Conservation (phyloP, 2,329 filamentous ascomycete species). For the Akanthomyces dipterigenus region DNA sequence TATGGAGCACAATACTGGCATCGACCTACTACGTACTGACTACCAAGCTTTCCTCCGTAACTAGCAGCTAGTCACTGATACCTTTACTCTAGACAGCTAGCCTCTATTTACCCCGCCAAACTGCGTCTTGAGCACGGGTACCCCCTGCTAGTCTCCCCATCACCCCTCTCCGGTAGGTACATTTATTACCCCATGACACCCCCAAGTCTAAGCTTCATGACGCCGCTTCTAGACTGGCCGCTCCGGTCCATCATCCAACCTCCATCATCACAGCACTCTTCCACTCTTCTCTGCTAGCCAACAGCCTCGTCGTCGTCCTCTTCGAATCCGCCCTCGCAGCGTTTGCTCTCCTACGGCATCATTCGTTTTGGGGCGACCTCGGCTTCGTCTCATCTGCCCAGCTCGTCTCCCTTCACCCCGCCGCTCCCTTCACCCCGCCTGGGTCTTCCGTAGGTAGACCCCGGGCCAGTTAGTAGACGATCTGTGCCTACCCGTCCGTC, state of each 20-base stretch:
- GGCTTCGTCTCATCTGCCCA: neutral
- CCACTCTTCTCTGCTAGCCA: neutral
- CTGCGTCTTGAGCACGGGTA: neutral
- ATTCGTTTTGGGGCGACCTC: neutral
- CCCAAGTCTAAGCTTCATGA: neutral
- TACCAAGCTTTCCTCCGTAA: too few species aligned
- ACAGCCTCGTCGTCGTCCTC: constrained; percentile 10
- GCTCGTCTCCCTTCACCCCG: neutral
- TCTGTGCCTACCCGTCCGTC: constrained; percentile 5
- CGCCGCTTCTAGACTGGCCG: constrained; percentile 4
- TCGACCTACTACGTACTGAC: too few species aligned
- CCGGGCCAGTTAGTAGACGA: neutral
- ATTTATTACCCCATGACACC: neutral
- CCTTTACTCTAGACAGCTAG: neutral
- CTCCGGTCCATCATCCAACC: neutral
- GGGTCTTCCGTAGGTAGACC: constrained; percentile 10
- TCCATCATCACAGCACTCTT: neutral
- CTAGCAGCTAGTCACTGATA: neutral
- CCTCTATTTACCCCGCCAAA: neutral
- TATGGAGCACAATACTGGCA: too few species aligned
- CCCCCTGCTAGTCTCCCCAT: neutral
- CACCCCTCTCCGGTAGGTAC: neutral
- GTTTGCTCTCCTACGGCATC: neutral
- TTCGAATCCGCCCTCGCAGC: neutral
- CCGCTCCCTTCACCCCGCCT: constrained; percentile 9